Percentiles rank a stretch among this genome's conserved stretches.
Conservation (phyloP, 1,284 basidiomycete genomes). For the Ustilago tritici region DNA sequence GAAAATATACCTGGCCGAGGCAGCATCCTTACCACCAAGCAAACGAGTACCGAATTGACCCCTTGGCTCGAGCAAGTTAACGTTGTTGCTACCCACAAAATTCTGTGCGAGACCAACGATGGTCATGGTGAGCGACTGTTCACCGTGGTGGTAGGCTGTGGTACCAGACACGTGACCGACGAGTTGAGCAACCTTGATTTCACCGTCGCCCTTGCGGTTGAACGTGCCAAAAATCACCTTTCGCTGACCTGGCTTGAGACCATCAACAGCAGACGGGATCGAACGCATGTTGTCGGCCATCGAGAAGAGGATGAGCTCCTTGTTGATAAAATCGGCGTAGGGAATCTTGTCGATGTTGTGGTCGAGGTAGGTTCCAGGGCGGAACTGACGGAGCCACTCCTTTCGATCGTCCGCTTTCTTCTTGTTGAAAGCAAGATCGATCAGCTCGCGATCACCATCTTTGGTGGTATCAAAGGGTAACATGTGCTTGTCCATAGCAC, state of each 20-base stretch:
- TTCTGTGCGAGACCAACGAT: slow-evolving; percentile 95
- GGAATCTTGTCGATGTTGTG: slow-evolving; percentile 89
- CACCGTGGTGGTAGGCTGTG: slow-evolving; percentile 97
- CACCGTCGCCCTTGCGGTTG: slow-evolving; percentile 89
- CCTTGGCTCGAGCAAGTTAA: slow-evolving; percentile 88
- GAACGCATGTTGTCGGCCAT: slow-evolving; percentile 98
- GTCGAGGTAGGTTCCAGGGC: slow-evolving; percentile 95
- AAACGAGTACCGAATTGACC: slow-evolving; percentile 91
- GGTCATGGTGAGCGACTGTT: slow-evolving; percentile 84
- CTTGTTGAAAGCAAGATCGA: slow-evolving; percentile 99
- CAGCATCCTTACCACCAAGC: slow-evolving; percentile 76
- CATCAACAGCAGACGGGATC: slow-evolving; percentile 86
- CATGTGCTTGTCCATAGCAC: slow-evolving; percentile 91
- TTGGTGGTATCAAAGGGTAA: slow-evolving; percentile 87
- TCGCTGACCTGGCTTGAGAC: slow-evolving; percentile 97
- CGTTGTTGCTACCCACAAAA: slow-evolving; percentile 95
- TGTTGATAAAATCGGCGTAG: slow-evolving; percentile 96
- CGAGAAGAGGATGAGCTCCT: slow-evolving; percentile 96
- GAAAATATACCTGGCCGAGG: slow-evolving; percentile 96
- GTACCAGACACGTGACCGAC: slow-evolving; percentile 90
- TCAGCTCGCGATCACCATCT: slow-evolving; percentile 86
- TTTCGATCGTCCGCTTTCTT: slow-evolving; percentile 99
- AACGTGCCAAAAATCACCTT: slow-evolving; percentile 97
- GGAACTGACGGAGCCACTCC: slow-evolving; percentile 96
- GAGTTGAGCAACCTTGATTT: slow-evolving; percentile 92